These are phyloP conservation scores for Globisporangium ultimum DNA, from an alignment of 352 stramenopile genomes.

Conservation along the genomic window DNA sequence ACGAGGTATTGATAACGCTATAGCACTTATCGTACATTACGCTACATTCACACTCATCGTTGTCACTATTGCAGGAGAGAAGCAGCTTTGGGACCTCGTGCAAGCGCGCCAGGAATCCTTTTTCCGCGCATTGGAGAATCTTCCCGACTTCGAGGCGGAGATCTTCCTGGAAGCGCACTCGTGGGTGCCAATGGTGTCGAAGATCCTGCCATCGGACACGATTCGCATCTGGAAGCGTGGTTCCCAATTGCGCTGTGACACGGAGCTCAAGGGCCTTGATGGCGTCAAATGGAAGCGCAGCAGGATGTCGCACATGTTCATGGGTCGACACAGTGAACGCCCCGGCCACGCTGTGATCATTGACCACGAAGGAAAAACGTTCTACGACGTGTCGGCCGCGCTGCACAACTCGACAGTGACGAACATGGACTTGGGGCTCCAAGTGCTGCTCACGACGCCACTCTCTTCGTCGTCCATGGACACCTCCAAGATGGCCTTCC, in stretches of 20 bases:
- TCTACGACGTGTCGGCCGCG: slow-evolving; percentile 64
- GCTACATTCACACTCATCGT: neutral
- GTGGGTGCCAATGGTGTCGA: slow-evolving; percentile 80
- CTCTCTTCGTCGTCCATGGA: slow-evolving; percentile 62
- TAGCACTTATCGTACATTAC: neutral
- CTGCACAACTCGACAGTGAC: slow-evolving; percentile 50
- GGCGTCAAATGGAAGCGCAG: slow-evolving; percentile 75
- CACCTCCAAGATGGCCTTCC: slow-evolving; percentile 49
- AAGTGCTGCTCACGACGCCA: slow-evolving; percentile 68
- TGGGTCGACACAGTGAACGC: slow-evolving; percentile 26
- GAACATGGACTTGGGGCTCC: slow-evolving; percentile 71
- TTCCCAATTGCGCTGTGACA: slow-evolving; percentile 66
- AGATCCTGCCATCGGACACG: slow-evolving; percentile 71
- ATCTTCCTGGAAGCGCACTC: slow-evolving; percentile 78
- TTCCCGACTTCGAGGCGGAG: slow-evolving; percentile 79
- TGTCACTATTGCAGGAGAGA: slow-evolving; percentile 30
- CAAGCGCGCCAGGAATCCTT: slow-evolving; percentile 49
- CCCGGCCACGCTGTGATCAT: slow-evolving; percentile 51
- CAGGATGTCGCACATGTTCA: slow-evolving; percentile 68
- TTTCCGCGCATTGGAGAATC: slow-evolving; percentile 51
- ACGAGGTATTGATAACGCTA: slow-evolving; percentile 14
- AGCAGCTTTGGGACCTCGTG: slow-evolving; percentile 50
- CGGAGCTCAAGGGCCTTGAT: slow-evolving; percentile 69
- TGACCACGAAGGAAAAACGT: slow-evolving; percentile 52
- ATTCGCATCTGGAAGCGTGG: slow-evolving; percentile 71